These are phyloP conservation scores for Morella rubra DNA, from an alignment of 306 rosid genomes.

Conservation along the genomic window DNA sequence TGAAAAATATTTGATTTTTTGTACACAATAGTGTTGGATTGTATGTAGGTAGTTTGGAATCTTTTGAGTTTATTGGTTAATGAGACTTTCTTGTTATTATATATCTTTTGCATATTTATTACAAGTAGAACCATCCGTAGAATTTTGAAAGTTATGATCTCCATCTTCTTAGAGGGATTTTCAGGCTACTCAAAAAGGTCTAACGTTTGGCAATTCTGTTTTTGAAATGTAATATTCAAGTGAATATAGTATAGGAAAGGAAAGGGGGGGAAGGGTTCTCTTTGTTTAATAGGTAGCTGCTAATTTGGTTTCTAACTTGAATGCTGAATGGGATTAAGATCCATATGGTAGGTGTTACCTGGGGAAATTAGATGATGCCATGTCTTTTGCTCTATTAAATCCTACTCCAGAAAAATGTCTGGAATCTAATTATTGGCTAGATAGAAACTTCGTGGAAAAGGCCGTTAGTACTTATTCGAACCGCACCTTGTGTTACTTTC, in stretches of 20 bases:
- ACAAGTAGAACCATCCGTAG: constrained; percentile 43
- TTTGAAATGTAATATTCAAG: constrained; percentile 19
- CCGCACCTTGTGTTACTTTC: too few species aligned
- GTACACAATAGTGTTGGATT: too few species aligned
- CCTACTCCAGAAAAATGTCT: not conserved
- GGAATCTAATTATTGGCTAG: too few species aligned
- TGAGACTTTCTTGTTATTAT: too few species aligned
- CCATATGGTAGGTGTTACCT: not conserved
- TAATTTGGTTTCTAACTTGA: too few species aligned
- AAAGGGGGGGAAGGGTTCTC: not conserved
- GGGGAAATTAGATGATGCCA: not conserved
- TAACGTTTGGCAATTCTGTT: constrained; percentile 11
- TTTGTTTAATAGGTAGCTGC: not conserved
- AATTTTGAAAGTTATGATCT: constrained; percentile 35
- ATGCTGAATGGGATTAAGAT: too few species aligned
- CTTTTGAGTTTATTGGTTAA: too few species aligned
- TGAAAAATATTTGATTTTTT: too few species aligned
- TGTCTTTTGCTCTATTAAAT: not conserved
- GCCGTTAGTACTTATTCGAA: too few species aligned
- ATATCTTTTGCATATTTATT: too few species aligned
- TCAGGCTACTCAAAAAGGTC: constrained; percentile 9
- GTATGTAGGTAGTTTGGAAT: too few species aligned
- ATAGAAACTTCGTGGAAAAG: too few species aligned
- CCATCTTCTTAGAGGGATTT: constrained; percentile 36
- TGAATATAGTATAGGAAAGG: constrained; percentile 2